phyloP scores from a whole-genome alignment of 768 basidiomycete genomes.

The Kwoniella sp. region DNA sequence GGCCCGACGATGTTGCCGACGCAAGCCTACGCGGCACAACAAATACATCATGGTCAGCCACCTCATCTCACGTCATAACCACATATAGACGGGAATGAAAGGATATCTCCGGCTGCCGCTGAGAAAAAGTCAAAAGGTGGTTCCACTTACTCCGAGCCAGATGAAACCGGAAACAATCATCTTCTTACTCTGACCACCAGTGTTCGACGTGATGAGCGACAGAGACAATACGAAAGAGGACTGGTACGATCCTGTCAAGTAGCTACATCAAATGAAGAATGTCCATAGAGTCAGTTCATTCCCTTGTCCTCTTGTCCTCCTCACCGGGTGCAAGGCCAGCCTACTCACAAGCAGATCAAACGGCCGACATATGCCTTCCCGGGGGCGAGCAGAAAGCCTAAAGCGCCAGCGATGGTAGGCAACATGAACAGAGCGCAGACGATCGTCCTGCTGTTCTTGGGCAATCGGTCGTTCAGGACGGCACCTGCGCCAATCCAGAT shows the following conservation, averaged over 20 bases:
- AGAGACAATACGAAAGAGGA: slow-evolving; percentile 51
- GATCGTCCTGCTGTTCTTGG: slow-evolving; percentile 49
- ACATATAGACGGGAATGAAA: no score
- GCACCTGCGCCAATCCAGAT: slow-evolving; percentile 52
- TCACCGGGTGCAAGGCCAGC: no score
- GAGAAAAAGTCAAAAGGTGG: no score
- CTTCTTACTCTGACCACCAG: slow-evolving; percentile 57
- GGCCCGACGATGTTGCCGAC: slow-evolving; percentile 48
- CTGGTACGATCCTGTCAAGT: slow-evolving; percentile 54
- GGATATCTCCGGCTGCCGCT: no score
- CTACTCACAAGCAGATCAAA: slow-evolving; percentile 53
- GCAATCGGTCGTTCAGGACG: slow-evolving; percentile 46
- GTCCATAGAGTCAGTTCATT: no score
- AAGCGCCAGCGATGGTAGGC: slow-evolving; percentile 52
- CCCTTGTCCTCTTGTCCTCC: no score
- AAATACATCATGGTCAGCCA: background rate
- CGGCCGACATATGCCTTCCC: slow-evolving; percentile 50
- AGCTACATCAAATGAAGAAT: slow-evolving; percentile 21
- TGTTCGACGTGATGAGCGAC: slow-evolving; percentile 57
- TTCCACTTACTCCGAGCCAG: slow-evolving; percentile 41
- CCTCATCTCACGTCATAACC: no score
- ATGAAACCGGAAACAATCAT: slow-evolving; percentile 52
- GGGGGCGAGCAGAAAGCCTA: slow-evolving; percentile 55
- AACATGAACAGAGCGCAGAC: slow-evolving; percentile 54
- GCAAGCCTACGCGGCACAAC: slow-evolving; percentile 21